phyloP scores from a whole-genome alignment of 2,329 filamentous ascomycete species.

The Sarocladium strictum region DNA sequence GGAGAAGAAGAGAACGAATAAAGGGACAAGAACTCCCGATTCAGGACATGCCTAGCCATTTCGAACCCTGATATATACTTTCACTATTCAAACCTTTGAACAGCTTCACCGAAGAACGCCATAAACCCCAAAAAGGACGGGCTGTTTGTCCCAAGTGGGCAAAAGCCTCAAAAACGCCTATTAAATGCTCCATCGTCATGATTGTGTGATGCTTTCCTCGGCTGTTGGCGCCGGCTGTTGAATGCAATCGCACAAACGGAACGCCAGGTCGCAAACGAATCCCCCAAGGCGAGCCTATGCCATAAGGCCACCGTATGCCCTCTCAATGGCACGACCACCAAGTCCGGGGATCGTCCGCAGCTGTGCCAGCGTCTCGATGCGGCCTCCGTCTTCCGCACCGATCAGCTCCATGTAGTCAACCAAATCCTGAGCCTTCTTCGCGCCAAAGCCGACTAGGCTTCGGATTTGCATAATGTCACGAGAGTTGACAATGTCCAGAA shows the following conservation, averaged over 20 bases:
- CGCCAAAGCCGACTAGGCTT: slow-evolving; percentile 62
- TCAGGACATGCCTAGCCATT: not conserved
- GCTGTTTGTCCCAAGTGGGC: not conserved
- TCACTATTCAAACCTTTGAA: not conserved
- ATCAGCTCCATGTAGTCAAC: slow-evolving; percentile 48
- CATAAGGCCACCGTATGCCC: slow-evolving; percentile 45
- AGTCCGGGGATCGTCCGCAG: slow-evolving; percentile 50
- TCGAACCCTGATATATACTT: not conserved
- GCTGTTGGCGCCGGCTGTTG: not conserved
- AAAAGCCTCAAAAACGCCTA: not conserved
- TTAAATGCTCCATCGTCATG: not conserved
- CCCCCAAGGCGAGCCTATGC: slow-evolving; percentile 12
- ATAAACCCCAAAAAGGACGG: not conserved
- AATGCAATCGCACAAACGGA: not conserved
- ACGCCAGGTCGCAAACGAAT: not conserved
- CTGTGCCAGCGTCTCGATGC: slow-evolving; percentile 43
- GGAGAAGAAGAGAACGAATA: too few relatives aligned
- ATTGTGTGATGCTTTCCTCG: slow-evolving; percentile 6
- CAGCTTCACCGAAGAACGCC: not conserved
- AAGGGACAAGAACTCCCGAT: too few relatives aligned
- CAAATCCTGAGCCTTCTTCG: slow-evolving; percentile 62
- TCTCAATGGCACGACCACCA: slow-evolving; percentile 50
- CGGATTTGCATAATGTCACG: slow-evolving; percentile 61
- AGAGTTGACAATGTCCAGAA: slow-evolving; percentile 69
- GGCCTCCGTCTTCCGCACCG: slow-evolving; percentile 31